These are phyloP conservation scores for Graphilbum fragrans DNA, from an alignment of 2,329 filamentous ascomycete species.

Conservation along the genomic window DNA sequence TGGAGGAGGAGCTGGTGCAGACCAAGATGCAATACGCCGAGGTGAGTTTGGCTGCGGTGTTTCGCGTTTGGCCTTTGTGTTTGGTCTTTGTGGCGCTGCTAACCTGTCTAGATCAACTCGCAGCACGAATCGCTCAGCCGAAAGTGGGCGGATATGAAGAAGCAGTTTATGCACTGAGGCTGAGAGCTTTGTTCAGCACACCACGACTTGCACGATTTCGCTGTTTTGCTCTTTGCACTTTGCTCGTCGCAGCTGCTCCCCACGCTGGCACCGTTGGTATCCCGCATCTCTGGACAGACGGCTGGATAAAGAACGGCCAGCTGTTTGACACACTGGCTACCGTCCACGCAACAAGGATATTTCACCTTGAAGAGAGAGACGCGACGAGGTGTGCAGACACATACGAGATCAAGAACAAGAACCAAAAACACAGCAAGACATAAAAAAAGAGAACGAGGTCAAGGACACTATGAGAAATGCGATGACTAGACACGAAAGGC, in stretches of 20 bases:
- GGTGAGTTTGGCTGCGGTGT: conserved; percentile 42
- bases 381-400: background rate
- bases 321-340: background rate
- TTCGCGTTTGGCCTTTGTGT: too few species aligned
- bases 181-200: too few species aligned
- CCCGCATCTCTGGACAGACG: too few species aligned
- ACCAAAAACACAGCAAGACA: background rate
- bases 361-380: too few species aligned
- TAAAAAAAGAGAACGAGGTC: background rate
- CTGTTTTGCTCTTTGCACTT: too few species aligned
- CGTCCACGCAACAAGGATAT: too few species aligned
- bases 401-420: background rate
- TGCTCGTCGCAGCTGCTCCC: too few species aligned
- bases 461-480: background rate
- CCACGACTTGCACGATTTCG: too few species aligned
- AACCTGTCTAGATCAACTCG: conserved; percentile 64
- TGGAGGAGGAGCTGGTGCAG: conserved; percentile 83
- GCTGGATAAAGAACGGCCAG: background rate
- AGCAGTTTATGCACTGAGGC: conserved; percentile 36
- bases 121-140: conserved; percentile 60
- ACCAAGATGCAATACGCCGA: conserved; percentile 94
- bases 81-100: too few species aligned
- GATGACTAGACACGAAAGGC: too few species aligned
- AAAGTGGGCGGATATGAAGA: conserved; percentile 65
- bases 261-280: too few species aligned